Evolutionary conservation across 2,329 filamentous ascomycete species (phyloP).

Genomic region (Epichloe gansuensis): DNA sequence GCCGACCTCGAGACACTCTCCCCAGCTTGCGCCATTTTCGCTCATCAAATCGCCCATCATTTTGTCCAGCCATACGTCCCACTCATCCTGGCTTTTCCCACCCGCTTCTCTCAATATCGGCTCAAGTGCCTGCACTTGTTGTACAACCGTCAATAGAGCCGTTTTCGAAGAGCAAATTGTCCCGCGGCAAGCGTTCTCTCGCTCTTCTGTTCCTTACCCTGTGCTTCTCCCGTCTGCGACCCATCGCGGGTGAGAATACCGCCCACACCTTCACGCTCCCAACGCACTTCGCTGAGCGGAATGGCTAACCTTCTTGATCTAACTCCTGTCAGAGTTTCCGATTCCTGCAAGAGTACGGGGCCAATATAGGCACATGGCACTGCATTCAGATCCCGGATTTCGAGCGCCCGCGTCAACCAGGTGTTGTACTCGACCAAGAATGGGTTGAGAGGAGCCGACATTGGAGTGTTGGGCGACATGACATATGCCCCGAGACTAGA

Average conservation of each 20-base stretch:
- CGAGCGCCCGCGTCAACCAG: constrained; percentile 69
- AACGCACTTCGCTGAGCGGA: constrained; percentile 71
- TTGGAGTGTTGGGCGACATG: constrained; percentile 71
- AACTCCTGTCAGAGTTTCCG: constrained; percentile 56
- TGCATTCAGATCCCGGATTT: constrained; percentile 54
- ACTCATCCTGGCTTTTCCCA: constrained; percentile 81
- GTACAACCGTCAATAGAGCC: constrained; percentile 69
- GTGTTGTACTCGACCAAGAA: constrained; percentile 73
- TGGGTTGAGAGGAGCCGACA: constrained; percentile 68
- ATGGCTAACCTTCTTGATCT: constrained; percentile 72
- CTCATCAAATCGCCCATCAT: constrained; percentile 78
- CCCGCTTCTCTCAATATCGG: constrained; percentile 70
- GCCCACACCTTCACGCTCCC: constrained; percentile 68
- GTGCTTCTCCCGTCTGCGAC: constrained; percentile 47
- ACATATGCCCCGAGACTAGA: constrained; percentile 67
- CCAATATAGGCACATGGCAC: constrained; percentile 70
- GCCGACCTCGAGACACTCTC: constrained; percentile 76
- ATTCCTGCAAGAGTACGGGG: constrained; percentile 69
- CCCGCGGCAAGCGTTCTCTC: constrained; percentile 46
- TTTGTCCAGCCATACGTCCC: constrained; percentile 78
- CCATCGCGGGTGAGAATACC: constrained; percentile 49
- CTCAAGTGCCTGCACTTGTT: constrained; percentile 77
- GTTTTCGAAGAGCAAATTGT: constrained; percentile 64
- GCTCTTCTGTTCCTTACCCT: constrained; percentile 29
- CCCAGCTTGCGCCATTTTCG: constrained; percentile 65